Evolutionary conservation across 495 filamentous ascomycete species (phyloP), one percentile per base, ranked within the genome.

Genomic region (Penicillium pancosmium): DNA sequence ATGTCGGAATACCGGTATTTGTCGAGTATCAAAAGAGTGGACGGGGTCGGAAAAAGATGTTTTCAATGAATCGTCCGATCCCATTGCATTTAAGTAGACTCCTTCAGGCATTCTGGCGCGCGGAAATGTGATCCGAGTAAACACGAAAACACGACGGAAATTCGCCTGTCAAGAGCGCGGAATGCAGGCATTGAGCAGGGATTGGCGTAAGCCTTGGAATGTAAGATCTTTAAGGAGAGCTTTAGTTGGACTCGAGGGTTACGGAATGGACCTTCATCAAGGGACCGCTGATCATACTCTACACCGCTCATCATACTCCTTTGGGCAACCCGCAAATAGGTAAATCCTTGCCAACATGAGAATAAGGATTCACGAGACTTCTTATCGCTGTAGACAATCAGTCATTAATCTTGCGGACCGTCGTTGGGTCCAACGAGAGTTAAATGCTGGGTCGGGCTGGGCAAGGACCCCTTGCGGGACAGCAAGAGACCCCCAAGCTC

Each of bases 31-130:
- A 44, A 44, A 44, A 9, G 41, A 44, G n/a, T 44, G 34, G 18
- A 50, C 19, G 25, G 15, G 19, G 46, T 51, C 46, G 51, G 48
- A 27, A 21, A 11, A 27, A 2, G n/a, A n/a, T 12, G 34, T 15
- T 15, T 31, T 50, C 13, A 7, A 51, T 10, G 19, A 23, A 16
- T 9, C 15, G 18, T 5, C 34, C 52, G 36, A 48, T 51, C 53
- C 25, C 50, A 35, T 46, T 38, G 21, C 18, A 55, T 61, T 67
- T 64, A 67, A 64, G 46, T 63, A 65, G 43, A n/a, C 19, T 54
- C 25, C 33, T 34, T 36, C 11, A 40, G 15, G 6, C 33, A 47
- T 35, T 40, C 41, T 50, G 52, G 51, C 13, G 54, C 54, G 41
- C 54, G 57, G 9, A 55, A 53, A 58, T 56, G 21, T 11, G 50